Conservation (phyloP, 2,329 filamentous ascomycete species). For the Colletotrichum scovillei region DNA sequence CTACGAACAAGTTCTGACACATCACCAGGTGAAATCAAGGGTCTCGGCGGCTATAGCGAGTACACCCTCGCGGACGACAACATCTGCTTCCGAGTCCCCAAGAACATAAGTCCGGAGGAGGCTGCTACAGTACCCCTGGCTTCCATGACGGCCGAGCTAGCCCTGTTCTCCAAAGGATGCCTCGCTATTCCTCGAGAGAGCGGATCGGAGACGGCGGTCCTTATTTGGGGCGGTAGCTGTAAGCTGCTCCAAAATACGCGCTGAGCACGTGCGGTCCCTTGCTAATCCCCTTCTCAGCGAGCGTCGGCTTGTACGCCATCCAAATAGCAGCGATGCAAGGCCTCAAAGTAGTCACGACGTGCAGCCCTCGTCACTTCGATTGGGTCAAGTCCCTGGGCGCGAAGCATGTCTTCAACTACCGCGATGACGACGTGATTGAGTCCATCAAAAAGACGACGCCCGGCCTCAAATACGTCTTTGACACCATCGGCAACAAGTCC, state of each 20-base stretch:
- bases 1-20: neutral
- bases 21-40: slow-evolving; percentile 40
- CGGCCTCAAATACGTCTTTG: slow-evolving; percentile 50
- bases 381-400: slow-evolving; percentile 47
- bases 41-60: slow-evolving; percentile 51
- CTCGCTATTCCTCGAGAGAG: slow-evolving; percentile 45
- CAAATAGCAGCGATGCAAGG: slow-evolving; percentile 47
- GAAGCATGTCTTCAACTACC: slow-evolving; percentile 52
- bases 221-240: slow-evolving; percentile 59
- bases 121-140: slow-evolving; percentile 54
- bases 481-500: slow-evolving; percentile 52
- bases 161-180: slow-evolving; percentile 50
- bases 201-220: slow-evolving; percentile 38
- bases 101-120: slow-evolving; percentile 41
- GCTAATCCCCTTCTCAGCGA: slow-evolving; percentile 40
- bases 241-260: slow-evolving; percentile 31
- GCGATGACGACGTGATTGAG: slow-evolving; percentile 47
- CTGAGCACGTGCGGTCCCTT: neutral
- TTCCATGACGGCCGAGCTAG: slow-evolving; percentile 50
- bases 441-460: slow-evolving; percentile 47
- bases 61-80: slow-evolving; percentile 53
- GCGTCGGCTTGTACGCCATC: slow-evolving; percentile 50
- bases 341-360: slow-evolving; percentile 49
- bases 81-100: slow-evolving; percentile 53
- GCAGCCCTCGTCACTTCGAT: slow-evolving; percentile 46